These are phyloP conservation scores for Schizosaccharomyces cryophilus DNA, from an alignment of 805 yeast species.

Conservation along the genomic window DNA sequence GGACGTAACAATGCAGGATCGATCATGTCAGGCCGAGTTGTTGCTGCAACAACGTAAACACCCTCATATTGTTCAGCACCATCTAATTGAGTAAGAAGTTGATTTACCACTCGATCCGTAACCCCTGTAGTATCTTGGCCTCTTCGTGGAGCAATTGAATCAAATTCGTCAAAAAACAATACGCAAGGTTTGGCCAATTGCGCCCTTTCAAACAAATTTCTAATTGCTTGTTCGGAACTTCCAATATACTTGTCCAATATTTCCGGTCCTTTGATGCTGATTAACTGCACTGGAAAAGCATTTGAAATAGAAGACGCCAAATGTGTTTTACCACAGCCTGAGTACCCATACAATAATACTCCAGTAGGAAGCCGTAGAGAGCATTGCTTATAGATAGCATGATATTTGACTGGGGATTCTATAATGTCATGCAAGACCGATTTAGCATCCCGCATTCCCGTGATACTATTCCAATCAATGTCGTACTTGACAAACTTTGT, in stretches of 20 bases:
- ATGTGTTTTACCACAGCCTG: conserved; percentile 92
- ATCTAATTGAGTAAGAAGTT: conserved; percentile 91
- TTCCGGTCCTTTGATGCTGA: conserved; percentile 87
- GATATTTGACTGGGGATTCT: conserved; percentile 93
- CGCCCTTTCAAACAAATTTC: conserved; percentile 84
- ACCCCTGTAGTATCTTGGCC: conserved; percentile 97
- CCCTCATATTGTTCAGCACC: conserved; percentile 97
- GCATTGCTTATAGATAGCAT: conserved; percentile 77
- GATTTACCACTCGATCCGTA: conserved; percentile 91
- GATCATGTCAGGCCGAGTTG: conserved; percentile 82
- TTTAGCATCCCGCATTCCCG: conserved; percentile 45
- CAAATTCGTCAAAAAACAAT: conserved; percentile 83
- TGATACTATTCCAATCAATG: background rate
- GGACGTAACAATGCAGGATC: conserved; percentile 89
- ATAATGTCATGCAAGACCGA: conserved; percentile 56
- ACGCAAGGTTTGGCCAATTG: conserved; percentile 87
- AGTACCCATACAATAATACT: conserved; percentile 73
- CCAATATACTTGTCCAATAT: conserved; percentile 87
- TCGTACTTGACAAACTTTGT: background rate
- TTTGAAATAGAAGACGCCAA: conserved; percentile 83
- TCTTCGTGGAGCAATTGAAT: conserved; percentile 80
- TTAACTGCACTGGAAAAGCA: conserved; percentile 80
- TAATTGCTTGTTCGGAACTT: conserved; percentile 82
- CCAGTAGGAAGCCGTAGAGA: conserved; percentile 80
- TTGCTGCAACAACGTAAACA: conserved; percentile 88